Evolutionary conservation across 2,329 filamentous ascomycete species (phyloP).

Genomic region (Aspergillus uvarum): DNA sequence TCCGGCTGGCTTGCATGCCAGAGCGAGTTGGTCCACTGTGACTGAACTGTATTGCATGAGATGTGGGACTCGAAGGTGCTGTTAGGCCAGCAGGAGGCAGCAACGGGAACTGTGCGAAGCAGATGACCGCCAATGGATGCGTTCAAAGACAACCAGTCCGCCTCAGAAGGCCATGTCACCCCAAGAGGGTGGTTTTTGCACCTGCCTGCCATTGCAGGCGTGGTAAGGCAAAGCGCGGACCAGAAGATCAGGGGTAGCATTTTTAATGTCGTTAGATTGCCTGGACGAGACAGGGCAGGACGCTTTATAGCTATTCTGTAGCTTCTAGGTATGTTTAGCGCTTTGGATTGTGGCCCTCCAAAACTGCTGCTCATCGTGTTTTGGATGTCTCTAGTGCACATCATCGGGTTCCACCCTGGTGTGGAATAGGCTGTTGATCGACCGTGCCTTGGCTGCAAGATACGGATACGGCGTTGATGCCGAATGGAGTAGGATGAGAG

Average conservation of each 20-base stretch:
- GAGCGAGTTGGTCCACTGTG: constrained; percentile 29
- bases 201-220: not conserved
- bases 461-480: too few relatives aligned
- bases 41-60: constrained; percentile 25
- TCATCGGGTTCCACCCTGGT: too few relatives aligned
- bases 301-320: too few relatives aligned
- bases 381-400: too few relatives aligned
- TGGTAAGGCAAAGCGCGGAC: not conserved
- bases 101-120: constrained; percentile 25
- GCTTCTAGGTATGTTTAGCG: too few relatives aligned
- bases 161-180: constrained; percentile 18
- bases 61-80: constrained; percentile 28
- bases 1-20: constrained; percentile 36
- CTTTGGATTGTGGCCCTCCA: too few relatives aligned
- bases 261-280: too few relatives aligned
- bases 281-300: too few relatives aligned
- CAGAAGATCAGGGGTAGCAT: not conserved
- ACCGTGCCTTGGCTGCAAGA: too few relatives aligned
- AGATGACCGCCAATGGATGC: constrained; percentile 23
- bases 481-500: too few relatives aligned
- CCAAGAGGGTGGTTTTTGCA: constrained; percentile 22
- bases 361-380: too few relatives aligned
- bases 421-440: too few relatives aligned
- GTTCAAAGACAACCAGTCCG: constrained; percentile 27
- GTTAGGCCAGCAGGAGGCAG: constrained; percentile 33